Evolutionary conservation across 352 stramenopile genomes (phyloP), one percentile per base, ranked within the genome.

Genomic region (Pythium rhizo-oryzae): DNA sequence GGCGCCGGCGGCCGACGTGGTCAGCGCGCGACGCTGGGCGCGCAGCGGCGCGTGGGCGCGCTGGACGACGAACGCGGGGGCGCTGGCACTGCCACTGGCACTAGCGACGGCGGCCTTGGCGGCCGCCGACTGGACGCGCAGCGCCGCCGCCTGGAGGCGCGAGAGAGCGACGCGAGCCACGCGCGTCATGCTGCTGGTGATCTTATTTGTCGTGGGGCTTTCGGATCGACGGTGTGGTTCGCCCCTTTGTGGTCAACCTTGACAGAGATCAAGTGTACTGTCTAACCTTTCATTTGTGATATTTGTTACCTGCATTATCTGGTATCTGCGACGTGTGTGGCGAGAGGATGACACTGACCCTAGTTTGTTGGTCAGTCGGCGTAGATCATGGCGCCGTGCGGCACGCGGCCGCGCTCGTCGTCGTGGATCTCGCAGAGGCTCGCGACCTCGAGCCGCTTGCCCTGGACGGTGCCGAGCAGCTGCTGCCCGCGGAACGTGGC

Each of bases 401-500:
- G 84, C 4, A 83, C 59, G 1, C 67, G 50, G 33, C 80, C 80
- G 43, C 80, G 71, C 65, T 93, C 85, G 18, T 64, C 59, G 63
- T 90, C 79, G 67, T 93, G 85, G 41, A 91, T 74, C 18, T 73
- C 59, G 61, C 83, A 93, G 21, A 93, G 76, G 55, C 80, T 91
- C 21, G 79, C 73, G 71, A 93, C 83, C 73, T 91, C 75, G 19
- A 93, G 80, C 0, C 85, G 83, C 50, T 87, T 87, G 51, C 83
- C 85, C 66, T 90, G 83, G 43, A 93, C 83, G 0, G 76, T 87
- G 64, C 81, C 82, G 9, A 93, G 74, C 1, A 93, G 60, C 57
- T 92, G 85, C 75, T 93, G 83, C 1, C 85, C 85, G 56, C 83
- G 81, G 23, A 80, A 92, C 15, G 79, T 87, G 59, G 80, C 84